Conservation (phyloP, 1,139 yeast species). For the Kluyveromyces sp. region DNA sequence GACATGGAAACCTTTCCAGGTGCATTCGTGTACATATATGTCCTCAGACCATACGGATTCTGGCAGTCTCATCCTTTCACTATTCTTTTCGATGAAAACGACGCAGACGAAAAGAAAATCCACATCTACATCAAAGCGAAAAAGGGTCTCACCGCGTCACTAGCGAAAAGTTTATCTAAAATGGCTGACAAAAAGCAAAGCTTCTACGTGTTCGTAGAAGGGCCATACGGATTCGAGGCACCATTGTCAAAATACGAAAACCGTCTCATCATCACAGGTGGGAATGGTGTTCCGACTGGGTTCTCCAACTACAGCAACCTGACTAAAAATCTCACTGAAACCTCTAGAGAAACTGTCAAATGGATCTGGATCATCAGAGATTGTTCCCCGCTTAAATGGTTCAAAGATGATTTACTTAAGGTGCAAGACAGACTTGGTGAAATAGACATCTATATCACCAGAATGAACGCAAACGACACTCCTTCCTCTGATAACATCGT, state of each 20-base stretch:
- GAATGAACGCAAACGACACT: not conserved
- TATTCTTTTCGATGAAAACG: constrained; percentile 32
- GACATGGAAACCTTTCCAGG: constrained; percentile 43
- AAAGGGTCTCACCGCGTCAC: constrained; percentile 35
- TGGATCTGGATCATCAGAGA: constrained; percentile 45
- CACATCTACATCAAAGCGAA: constrained; percentile 39
- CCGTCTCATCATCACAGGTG: constrained; percentile 52
- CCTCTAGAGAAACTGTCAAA: constrained; percentile 28
- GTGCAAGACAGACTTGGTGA: constrained; percentile 9
- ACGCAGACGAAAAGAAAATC: constrained; percentile 28
- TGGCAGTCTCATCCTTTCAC: constrained; percentile 68
- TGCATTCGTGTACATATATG: constrained; percentile 50
- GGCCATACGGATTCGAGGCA: constrained; percentile 50
- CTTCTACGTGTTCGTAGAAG: constrained; percentile 41
- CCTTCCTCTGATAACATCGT: not conserved
- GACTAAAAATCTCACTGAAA: constrained; percentile 9
- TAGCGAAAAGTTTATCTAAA: constrained; percentile 25
- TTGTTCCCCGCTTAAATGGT: constrained; percentile 21
- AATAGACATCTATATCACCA: constrained; percentile 11
- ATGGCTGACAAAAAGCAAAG: constrained; percentile 14
- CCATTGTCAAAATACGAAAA: constrained; percentile 49
- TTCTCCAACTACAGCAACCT: constrained; percentile 29
- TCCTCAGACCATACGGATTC: constrained; percentile 40
- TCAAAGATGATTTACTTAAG: constrained; percentile 9
- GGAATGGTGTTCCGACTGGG: constrained; percentile 64